These are phyloP conservation scores for Candida gigantensis DNA, from an alignment of 1,139 yeast species.

Conservation along the genomic window DNA sequence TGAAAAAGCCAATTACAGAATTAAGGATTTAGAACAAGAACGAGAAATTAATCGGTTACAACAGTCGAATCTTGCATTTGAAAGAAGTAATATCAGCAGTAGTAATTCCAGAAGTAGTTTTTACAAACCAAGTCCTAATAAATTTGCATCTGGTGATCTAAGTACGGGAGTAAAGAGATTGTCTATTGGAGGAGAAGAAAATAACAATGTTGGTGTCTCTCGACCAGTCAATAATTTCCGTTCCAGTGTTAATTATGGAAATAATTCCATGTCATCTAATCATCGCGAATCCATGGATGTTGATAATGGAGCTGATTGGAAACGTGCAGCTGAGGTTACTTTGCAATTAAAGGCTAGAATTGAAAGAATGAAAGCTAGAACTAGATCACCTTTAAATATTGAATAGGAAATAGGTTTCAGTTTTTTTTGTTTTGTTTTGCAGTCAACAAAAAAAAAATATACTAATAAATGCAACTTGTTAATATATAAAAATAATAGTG, in stretches of 20 bases:
- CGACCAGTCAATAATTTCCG: constrained; percentile 2
- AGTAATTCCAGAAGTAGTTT: constrained; percentile 5
- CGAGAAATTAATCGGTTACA: constrained; percentile 14
- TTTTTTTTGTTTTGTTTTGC: no score
- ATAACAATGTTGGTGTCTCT: constrained; percentile 6
- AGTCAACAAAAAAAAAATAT: no score
- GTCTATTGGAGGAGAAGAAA: constrained; percentile 39
- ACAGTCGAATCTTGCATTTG: constrained; percentile 10
- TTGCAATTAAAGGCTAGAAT: constrained; percentile 82
- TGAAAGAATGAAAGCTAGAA: constrained; percentile 76
- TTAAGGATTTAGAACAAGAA: constrained; percentile 18
- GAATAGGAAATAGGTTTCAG: no score
- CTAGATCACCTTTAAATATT: constrained; percentile 13
- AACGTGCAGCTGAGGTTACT: constrained; percentile 87
- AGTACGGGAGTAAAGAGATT: constrained; percentile 47
- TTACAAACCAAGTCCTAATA: constrained; percentile 4
- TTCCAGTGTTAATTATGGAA: constrained; percentile 4
- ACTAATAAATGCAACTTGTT: no score
- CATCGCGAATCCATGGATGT: constrained; percentile 19
- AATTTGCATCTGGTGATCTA: constrained; percentile 30
- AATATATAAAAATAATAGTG: no score
- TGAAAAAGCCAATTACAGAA: constrained; percentile 17
- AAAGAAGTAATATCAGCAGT: constrained; percentile 5
- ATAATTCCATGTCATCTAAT: constrained; percentile 1
- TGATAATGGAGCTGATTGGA: constrained; percentile 73